A percentile compares a stretch with the other conserved stretches of the same genome.
phyloP scores from a whole-genome alignment of 352 stramenopile genomes.

The Pythium monospermum region DNA sequence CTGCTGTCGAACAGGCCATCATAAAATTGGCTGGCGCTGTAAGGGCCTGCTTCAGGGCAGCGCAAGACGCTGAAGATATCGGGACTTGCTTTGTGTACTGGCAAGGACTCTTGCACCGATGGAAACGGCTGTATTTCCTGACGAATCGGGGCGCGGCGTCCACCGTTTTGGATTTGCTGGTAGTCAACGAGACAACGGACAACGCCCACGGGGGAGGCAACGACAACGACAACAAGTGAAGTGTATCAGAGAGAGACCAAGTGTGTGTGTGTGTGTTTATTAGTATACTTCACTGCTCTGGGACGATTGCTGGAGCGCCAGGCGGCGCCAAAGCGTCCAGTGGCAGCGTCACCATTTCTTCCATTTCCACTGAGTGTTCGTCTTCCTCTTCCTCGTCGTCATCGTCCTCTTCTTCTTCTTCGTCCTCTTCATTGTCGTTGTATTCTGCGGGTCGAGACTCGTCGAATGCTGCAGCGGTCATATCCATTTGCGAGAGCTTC shows the following conservation, averaged over 20 bases:
- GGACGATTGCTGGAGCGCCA: no score
- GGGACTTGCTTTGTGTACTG: neutral
- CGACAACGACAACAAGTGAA: no score
- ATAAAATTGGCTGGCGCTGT: no score
- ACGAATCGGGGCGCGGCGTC: neutral
- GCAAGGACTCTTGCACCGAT: neutral
- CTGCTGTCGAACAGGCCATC: no score
- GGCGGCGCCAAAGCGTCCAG: no score
- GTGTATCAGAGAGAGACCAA: no score
- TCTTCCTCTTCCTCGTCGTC: slow-evolving; percentile 6
- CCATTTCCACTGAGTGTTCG: no score
- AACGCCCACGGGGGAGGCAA: no score
- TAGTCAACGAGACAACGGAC: no score
- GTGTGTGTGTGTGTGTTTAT: no score
- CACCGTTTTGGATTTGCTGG: neutral
- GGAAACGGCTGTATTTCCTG: slow-evolving; percentile 3
- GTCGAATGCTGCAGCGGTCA: slow-evolving; percentile 1
- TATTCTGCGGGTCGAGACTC: neutral
- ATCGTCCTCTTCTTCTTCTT: slow-evolving; percentile 8
- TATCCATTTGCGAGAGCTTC: slow-evolving; percentile 18
- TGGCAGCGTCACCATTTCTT: neutral
- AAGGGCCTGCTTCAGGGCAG: neutral
- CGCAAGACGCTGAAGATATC: neutral
- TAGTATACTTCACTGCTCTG: no score
- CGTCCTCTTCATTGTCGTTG: neutral